Base-by-base conservation (phyloP, 768 basidiomycete species). In the Mycena olivaceomarginata region DNA sequence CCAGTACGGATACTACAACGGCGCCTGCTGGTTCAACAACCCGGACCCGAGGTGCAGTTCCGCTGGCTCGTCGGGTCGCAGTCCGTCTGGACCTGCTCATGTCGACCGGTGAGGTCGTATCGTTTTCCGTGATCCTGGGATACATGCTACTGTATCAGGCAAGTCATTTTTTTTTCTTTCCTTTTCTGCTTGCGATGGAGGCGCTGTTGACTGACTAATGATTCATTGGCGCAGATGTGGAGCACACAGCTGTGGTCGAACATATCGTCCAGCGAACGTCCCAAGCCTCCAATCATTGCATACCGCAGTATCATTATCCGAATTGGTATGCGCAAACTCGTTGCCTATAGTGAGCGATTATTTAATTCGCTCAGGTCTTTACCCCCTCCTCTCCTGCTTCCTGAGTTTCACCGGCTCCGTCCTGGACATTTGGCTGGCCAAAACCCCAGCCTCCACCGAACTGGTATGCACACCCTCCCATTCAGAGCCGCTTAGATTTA, bases 351-450 rank as follows among this genome's bases (percentile, higher is more conserved):
- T 31, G 31, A 31, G 31, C 31, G 31, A 31, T 31, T 31, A 31
- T 31, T 31, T 31, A 4, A 31, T 31, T 31, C 31, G 31, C 31
- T 31, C 31, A 31, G 31, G 31, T 31, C 31, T 31, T 41, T 64
- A 64, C 63, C 41, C 63, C 16, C 63, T 64, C 41, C 63, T 64
- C 63, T 64, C 63, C 5, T 64, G 63, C 63, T 25, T n/a, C 57
- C 57, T 59, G 57, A 59, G 25, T 22, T 59, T 59, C 22, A 59
- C 22, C 57, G 57, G 57, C 57, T 22, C 57, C 37, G 37, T 59
- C 22, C 57, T 59, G 25, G 22, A 59, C 31, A 31, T 31, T 31
- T 31, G 31, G 31, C 31, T 31, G 31, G 31, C 31, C 31, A 31
- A 31, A 31, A 31, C 31, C 31, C 31, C 31, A 31, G 31, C 31